Evolutionary conservation across 345 rosid genomes (phyloP).

Genomic region (Citrus cavaleriei): DNA sequence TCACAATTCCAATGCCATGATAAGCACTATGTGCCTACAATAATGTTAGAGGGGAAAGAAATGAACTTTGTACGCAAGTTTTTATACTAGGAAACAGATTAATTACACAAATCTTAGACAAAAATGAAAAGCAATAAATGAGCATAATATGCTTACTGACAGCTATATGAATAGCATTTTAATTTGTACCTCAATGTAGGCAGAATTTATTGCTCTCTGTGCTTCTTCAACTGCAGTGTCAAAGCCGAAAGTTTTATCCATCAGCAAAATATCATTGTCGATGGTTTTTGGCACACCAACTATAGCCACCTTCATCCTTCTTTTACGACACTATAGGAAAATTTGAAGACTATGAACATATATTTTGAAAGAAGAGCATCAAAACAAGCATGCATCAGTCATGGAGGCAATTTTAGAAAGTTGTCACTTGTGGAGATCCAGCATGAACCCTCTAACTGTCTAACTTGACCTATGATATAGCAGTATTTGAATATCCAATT

Average conservation of each 20-base stretch:
- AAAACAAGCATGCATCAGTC: not conserved
- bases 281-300: constrained; percentile 99
- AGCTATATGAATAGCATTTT: not conserved
- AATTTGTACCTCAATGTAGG: constrained; percentile 82
- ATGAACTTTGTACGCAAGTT: not conserved
- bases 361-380: not conserved
- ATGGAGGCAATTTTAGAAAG: not conserved
- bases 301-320: constrained; percentile 72
- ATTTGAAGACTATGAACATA: not conserved
- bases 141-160: not conserved
- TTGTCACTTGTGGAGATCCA: not conserved
- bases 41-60: constrained; percentile 7
- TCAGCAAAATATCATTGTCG: constrained; percentile 89
- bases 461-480: not conserved
- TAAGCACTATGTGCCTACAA: constrained; percentile 92
- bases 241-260: constrained; percentile 98
- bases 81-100: constrained; percentile 8
- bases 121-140: constrained; percentile 4
- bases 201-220: constrained; percentile 94
- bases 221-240: constrained; percentile 99
- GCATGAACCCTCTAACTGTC: not conserved
- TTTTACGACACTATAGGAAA: constrained; percentile 62
- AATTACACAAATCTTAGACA: not conserved
- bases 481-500: not conserved
- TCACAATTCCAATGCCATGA: constrained; percentile 91